Evolutionary conservation across 2,329 filamentous ascomycete species (phyloP), one percentile per base, ranked within the genome.

Genomic region (Zymoseptoria passerinii): DNA sequence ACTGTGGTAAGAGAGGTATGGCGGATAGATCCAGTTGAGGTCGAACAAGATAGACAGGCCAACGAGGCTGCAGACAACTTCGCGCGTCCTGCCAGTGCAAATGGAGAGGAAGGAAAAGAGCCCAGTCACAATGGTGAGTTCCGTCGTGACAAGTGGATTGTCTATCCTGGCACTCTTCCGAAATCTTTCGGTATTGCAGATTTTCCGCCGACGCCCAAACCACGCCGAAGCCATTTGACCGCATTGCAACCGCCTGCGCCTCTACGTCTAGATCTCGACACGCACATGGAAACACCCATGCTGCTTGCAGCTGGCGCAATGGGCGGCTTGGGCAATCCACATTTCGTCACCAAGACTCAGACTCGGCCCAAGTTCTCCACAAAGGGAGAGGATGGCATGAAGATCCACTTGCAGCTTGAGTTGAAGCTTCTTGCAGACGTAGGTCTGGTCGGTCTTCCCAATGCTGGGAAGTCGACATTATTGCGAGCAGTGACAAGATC

Each of bases 341-440:
- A 96, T 72, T 99, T 97, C 69, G 83, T 89, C 29, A 88, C 89
- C 4, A 86, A 86, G 56, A 81, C 85, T n/a, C 81, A 84, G 53
- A 82, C 84, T 3, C 82, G 87, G 49, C 94, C 94, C 0, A 87
- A 92, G 67, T 95, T 92, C 72, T 94, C 92, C 5, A 96, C 91
- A 0, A 88, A 85, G 65, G 94, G 94, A 49, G 90, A 95, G 65
- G 79, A 82, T 10, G 89, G 90, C 44, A 84, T 94, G 67, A 86
- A 83, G 48, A 78, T 99, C 68, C 85, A 86, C 52, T 76, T 99
- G 40, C 86, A 95, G 70, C 81, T 99, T 13, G 94, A 99, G 73
- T 81, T 99, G 61, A 97, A 96, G 78, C 82, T 99, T 8, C 84
- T 99, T 48, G 94, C 94, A 4, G 94, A 99, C 73, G 88, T 99